phyloP scores from a whole-genome alignment of 495 filamentous ascomycete species.

The Friedmanniomyces simplex region DNA sequence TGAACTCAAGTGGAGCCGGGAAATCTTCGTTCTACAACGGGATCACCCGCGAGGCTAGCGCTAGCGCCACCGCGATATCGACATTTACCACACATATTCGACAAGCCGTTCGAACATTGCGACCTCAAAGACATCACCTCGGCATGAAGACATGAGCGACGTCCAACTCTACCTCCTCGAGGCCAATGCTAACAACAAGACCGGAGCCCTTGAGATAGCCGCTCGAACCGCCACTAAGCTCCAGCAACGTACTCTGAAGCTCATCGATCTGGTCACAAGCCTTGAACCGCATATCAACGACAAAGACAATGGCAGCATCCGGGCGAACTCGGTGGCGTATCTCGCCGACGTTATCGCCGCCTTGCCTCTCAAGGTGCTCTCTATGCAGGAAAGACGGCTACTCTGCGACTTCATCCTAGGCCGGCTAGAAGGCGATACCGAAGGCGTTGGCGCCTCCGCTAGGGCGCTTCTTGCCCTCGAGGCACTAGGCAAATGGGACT shows the following conservation, averaged over 20 bases:
- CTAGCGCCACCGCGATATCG: background rate
- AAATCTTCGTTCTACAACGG: background rate
- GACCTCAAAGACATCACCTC: background rate
- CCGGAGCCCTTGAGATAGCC: slow-evolving; percentile 50
- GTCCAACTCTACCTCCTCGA: slow-evolving; percentile 56
- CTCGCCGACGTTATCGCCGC: slow-evolving; percentile 53
- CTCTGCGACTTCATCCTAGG: slow-evolving; percentile 34
- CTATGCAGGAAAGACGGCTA: slow-evolving; percentile 49
- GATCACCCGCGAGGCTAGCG: background rate
- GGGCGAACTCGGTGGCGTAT: slow-evolving; percentile 58
- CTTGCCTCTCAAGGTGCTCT: slow-evolving; percentile 49
- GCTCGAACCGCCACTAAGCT: slow-evolving; percentile 49
- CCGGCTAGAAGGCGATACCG: slow-evolving; percentile 30
- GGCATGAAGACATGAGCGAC: slow-evolving; percentile 41
- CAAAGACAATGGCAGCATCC: slow-evolving; percentile 48
- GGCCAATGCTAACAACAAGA: slow-evolving; percentile 47
- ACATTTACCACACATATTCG: background rate
- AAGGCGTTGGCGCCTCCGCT: slow-evolving; percentile 29
- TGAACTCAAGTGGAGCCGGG: background rate
- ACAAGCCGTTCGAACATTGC: background rate
- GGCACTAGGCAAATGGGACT: slow-evolving; percentile 32
- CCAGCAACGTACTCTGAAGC: slow-evolving; percentile 49
- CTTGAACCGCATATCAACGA: slow-evolving; percentile 62
- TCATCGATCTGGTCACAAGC: slow-evolving; percentile 57
- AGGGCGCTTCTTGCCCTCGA: slow-evolving; percentile 30